These are phyloP conservation scores for Clitopilus hobsonii DNA, from an alignment of 768 basidiomycete genomes.

Conservation along the genomic window DNA sequence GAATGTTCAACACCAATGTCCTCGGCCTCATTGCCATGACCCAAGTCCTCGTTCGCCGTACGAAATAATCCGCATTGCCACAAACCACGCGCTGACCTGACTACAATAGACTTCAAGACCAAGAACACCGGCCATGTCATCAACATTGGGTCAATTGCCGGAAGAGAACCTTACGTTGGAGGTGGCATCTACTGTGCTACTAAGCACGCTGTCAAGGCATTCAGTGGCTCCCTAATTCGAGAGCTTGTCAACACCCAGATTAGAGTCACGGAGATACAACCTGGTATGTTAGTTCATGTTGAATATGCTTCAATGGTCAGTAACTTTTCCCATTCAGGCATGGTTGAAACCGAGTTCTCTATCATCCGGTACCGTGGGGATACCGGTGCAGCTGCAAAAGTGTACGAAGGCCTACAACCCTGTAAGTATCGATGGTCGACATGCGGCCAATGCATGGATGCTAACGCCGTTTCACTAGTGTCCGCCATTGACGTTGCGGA, in stretches of 20 bases:
- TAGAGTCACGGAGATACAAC: slow-evolving; percentile 91
- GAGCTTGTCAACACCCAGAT: slow-evolving; percentile 93
- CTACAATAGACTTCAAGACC: slow-evolving; percentile 69
- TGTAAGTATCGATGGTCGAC: slow-evolving; percentile 43
- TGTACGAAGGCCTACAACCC: slow-evolving; percentile 87
- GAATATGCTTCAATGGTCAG: slow-evolving; percentile 8
- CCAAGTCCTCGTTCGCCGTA: slow-evolving; percentile 65
- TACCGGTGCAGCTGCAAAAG: slow-evolving; percentile 73
- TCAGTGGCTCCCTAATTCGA: slow-evolving; percentile 73
- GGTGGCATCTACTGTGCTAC: slow-evolving; percentile 94
- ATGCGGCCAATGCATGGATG: background rate
- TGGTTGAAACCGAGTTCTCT: slow-evolving; percentile 94
- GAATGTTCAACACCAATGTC: slow-evolving; percentile 80
- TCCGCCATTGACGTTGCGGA: slow-evolving; percentile 88
- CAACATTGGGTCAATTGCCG: slow-evolving; percentile 93
- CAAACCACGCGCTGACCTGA: slow-evolving; percentile 1
- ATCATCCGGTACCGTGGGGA: slow-evolving; percentile 88
- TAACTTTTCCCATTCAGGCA: slow-evolving; percentile 35
- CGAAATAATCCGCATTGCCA: background rate
- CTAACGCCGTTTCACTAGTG: slow-evolving; percentile 39
- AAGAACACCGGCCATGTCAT: slow-evolving; percentile 85
- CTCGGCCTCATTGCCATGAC: slow-evolving; percentile 82
- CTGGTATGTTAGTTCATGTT: slow-evolving; percentile 45
- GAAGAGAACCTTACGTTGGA: slow-evolving; percentile 81
- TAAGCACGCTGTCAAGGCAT: slow-evolving; percentile 82